phyloP scores from a whole-genome alignment of 1,284 basidiomycete species.

The Coniferiporia weirii region DNA sequence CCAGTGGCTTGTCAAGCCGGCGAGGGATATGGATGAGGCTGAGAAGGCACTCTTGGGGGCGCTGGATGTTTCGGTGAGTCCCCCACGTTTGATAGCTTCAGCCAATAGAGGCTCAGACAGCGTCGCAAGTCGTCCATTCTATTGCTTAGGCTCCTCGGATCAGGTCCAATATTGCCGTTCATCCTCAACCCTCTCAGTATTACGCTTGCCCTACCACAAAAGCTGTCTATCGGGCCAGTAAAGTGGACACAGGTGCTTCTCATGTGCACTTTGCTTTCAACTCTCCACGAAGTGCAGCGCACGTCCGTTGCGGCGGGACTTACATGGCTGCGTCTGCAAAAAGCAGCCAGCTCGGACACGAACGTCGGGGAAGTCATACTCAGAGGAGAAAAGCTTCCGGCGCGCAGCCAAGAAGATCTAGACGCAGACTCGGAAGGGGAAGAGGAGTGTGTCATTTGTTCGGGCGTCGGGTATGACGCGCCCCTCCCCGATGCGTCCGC shows the following conservation, averaged over 20 bases:
- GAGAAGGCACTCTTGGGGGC: slow-evolving; percentile 20
- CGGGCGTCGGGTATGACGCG: slow-evolving; percentile 21
- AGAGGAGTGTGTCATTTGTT: slow-evolving; percentile 27
- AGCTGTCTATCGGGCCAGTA: slow-evolving; percentile 13
- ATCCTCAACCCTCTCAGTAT: slow-evolving; percentile 24
- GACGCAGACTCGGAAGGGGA: slow-evolving; percentile 16
- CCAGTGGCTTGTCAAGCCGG: slow-evolving; percentile 18
- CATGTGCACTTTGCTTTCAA: slow-evolving; percentile 18
- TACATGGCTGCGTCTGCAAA: slow-evolving; percentile 11
- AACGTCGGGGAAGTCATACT: slow-evolving; percentile 12
- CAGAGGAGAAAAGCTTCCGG: slow-evolving; percentile 17
- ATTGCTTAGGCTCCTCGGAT: slow-evolving; percentile 21
- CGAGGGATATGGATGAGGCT: slow-evolving; percentile 19
- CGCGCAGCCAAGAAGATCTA: slow-evolving; percentile 18
- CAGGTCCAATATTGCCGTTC: slow-evolving; percentile 23
- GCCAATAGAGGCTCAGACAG: neutral
- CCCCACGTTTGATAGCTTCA: neutral
- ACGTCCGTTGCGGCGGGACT: slow-evolving; percentile 19
- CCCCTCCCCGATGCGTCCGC: slow-evolving; percentile 20
- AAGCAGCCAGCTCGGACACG: slow-evolving; percentile 1
- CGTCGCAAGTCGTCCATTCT: slow-evolving; percentile 23
- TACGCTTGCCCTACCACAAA: slow-evolving; percentile 20
- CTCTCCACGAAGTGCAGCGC: slow-evolving; percentile 23
- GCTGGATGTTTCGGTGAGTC: slow-evolving; percentile 21
- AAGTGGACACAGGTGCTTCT: slow-evolving; percentile 20